phyloP scores from a whole-genome alignment of 2,329 filamentous ascomycete genomes.

The Cryphonectria radicalis region DNA sequence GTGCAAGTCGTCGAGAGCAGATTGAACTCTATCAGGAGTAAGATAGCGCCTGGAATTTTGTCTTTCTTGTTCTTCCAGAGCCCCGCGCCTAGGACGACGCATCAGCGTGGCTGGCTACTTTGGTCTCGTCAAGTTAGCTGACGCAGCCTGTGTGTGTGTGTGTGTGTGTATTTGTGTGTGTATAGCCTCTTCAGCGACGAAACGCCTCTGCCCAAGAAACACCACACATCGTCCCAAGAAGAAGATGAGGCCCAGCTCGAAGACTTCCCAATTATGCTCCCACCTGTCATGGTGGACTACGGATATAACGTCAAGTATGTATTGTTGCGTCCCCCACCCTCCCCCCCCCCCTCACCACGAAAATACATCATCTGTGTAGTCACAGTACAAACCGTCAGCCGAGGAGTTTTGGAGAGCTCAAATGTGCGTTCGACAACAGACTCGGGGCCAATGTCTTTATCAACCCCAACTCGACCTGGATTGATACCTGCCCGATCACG shows the following conservation, averaged over 20 bases:
- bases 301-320: conserved; percentile 70
- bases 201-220: conserved; percentile 64
- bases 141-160: neutral
- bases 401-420: neutral
- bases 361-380: neutral
- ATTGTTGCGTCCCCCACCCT: neutral
- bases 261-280: conserved; percentile 70
- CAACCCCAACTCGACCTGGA: conserved; percentile 73
- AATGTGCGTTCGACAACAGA: conserved; percentile 36
- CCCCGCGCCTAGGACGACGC: neutral
- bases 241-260: conserved; percentile 69
- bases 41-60: neutral
- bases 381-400: neutral
- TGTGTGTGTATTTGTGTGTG: no score
- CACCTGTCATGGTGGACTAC: conserved; percentile 75
- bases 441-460: conserved; percentile 75
- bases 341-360: no score
- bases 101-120: neutral
- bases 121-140: conserved; percentile 7
- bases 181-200: conserved; percentile 65
- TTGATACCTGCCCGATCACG: conserved; percentile 76
- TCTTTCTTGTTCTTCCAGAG: neutral
- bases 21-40: conserved; percentile 75
- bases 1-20: conserved; percentile 62
- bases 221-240: conserved; percentile 51